Evolutionary conservation across 345 rosid genomes (phyloP), one percentile per base, ranked within the genome.

Genomic region (Sonneratia caseolaris): DNA sequence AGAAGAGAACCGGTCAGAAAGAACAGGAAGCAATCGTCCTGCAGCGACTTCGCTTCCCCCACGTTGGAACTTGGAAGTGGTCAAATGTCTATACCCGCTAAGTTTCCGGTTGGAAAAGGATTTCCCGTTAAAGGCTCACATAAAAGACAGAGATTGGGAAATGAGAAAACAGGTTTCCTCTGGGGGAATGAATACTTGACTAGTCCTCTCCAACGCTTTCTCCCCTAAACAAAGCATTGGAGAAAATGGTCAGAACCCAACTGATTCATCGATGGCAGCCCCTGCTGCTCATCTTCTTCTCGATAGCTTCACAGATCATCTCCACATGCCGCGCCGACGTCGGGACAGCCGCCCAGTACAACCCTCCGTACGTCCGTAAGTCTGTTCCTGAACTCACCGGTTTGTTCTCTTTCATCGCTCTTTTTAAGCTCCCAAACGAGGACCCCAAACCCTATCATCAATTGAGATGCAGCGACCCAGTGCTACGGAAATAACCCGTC

Each of bases 351-450:
- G 75, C 83, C 22, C 78, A 27, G 9, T 88, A 88, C 7, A 67
- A 37, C 36, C 78, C 89, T 24, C 89, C 89, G 0, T 88, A 84
- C 74, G 67, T 82, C 24, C 92, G 92, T 86, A 71, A 78, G 88
- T 81, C 67, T 6, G n/a, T 36, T 7, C 24, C 3, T 15, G 8
- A 14, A 24, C 22, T 1, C 19, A 16, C 32, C 11, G 22, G 45
- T 24, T 16, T 27, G 32, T 1, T 22, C 16, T 68, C 37, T 32
- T 27, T 27, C 32, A 27, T 27, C 32, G 32, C 32, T 27, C 37
- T 4, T 45, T 14, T 36, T 0, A 27, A 27, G 32, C 32, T 27
- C 37, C n/a, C 59, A 37, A 48, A 1, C 15, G 24, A 11, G 45
- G 32, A 68, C 10, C 3, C 8, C 64, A 48, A 1, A 53, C 36